phyloP scores from a whole-genome alignment of 768 basidiomycete genomes.

The Leucocoprinus leucothites region DNA sequence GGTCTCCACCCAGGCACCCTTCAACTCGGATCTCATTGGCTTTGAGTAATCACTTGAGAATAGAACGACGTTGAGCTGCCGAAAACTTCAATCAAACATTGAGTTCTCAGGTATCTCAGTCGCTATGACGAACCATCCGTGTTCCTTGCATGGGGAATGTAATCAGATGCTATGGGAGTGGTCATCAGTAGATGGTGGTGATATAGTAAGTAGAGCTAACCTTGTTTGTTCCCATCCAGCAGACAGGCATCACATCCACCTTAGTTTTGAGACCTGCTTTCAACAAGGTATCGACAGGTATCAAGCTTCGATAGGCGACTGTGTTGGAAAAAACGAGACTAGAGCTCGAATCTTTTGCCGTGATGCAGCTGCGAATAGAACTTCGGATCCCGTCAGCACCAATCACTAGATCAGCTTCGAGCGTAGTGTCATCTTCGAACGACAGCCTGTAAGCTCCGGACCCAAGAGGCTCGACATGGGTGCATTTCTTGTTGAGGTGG shows the following conservation, averaged over 20 bases:
- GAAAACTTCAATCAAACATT: background rate
- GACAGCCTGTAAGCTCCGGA: slow-evolving; percentile 31
- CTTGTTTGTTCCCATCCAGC: slow-evolving; percentile 44
- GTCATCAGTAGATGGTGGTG: background rate
- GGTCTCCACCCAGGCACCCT: slow-evolving; percentile 39
- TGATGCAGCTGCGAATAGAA: slow-evolving; percentile 38
- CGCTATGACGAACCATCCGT: slow-evolving; percentile 30
- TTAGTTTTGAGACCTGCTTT: slow-evolving; percentile 40
- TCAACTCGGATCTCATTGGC: slow-evolving; percentile 2
- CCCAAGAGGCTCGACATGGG: slow-evolving; percentile 24
- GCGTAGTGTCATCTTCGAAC: slow-evolving; percentile 46
- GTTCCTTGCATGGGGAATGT: slow-evolving; percentile 45
- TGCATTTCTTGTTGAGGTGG: slow-evolving; percentile 52
- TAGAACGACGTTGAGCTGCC: slow-evolving; percentile 25
- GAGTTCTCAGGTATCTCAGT: background rate
- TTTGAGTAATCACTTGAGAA: slow-evolving; percentile 7
- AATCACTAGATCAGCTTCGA: slow-evolving; percentile 46
- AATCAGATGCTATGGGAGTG: slow-evolving; percentile 43
- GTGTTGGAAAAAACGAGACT: slow-evolving; percentile 41
- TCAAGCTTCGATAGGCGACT: slow-evolving; percentile 46
- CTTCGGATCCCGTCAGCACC: slow-evolving; percentile 57
- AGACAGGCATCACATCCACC: slow-evolving; percentile 30
- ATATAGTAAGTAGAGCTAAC: slow-evolving; percentile 25
- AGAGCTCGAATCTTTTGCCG: slow-evolving; percentile 20
- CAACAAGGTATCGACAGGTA: slow-evolving; percentile 36